These are phyloP conservation scores for Aurinia saxatilis DNA, from an alignment of 345 rosid species.

Conservation along the genomic window DNA sequence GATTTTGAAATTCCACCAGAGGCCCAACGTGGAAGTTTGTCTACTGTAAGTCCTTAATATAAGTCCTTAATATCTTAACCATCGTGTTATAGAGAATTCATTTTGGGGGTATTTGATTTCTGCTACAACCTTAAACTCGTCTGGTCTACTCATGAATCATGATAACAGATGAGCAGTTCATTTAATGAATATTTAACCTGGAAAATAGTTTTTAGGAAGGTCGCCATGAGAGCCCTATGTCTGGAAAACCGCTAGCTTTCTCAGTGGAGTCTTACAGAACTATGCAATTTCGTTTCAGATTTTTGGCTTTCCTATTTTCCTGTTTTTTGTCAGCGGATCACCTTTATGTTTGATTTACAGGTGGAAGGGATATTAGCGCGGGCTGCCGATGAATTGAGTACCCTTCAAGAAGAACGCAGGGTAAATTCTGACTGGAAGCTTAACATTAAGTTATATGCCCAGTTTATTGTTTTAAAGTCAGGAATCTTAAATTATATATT, in stretches of 20 bases:
- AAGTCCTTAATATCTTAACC: slow-evolving; percentile 6
- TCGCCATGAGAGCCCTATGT: not conserved
- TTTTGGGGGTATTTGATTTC: not conserved
- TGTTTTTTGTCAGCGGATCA: not conserved
- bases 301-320: not conserved
- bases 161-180: not conserved
- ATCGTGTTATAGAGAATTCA: not conserved
- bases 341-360: slow-evolving; percentile 22
- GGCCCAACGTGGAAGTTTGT: slow-evolving; percentile 89
- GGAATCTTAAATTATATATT: not conserved
- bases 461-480: not conserved
- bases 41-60: slow-evolving; percentile 69
- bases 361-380: slow-evolving; percentile 76
- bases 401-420: slow-evolving; percentile 92
- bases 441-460: not conserved
- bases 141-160: not conserved
- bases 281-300: not conserved
- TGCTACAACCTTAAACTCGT: not conserved
- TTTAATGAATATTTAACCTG: not conserved
- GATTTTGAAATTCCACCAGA: slow-evolving; percentile 96
- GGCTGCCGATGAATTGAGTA: slow-evolving; percentile 75
- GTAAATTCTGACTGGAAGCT: slow-evolving; percentile 23
- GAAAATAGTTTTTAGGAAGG: not conserved
- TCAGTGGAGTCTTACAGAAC: not conserved
- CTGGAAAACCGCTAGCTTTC: not conserved